Conservation (phyloP, 1,139 yeast genomes). For the Geotrichum fermentans region DNA sequence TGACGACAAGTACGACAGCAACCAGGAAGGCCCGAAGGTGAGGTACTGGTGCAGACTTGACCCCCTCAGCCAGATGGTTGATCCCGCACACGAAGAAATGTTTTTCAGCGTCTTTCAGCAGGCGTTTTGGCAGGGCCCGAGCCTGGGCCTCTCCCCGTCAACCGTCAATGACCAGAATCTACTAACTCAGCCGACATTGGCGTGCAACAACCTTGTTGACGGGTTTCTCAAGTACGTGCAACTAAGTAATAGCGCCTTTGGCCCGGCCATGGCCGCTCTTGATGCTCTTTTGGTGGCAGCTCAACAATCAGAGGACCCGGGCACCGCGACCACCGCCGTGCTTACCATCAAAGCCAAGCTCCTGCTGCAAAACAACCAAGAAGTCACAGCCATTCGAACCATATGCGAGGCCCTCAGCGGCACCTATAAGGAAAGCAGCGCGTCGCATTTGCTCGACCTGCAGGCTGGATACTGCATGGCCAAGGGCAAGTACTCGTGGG, state of each 20-base stretch:
- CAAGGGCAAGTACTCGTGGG: conserved; percentile 64
- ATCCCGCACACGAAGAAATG: conserved; percentile 41
- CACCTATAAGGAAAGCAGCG: conserved; percentile 7
- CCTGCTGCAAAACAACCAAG: conserved; percentile 62
- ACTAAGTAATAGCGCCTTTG: conserved; percentile 54
- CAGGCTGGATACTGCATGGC: conserved; percentile 69
- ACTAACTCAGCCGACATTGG: conserved; percentile 50
- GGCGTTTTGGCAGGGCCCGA: conserved; percentile 60
- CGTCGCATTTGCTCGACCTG: conserved; percentile 46
- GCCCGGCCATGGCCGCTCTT: conserved; percentile 53
- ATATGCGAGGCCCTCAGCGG: conserved; percentile 68
- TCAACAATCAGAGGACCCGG: conserved; percentile 43
- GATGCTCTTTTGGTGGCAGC: conserved; percentile 35
- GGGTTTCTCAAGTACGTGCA: conserved; percentile 62
- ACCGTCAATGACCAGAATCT: conserved; percentile 45
- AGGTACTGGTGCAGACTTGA: conserved; percentile 60
- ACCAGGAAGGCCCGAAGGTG: conserved; percentile 42
- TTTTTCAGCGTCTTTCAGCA: conserved; percentile 58
- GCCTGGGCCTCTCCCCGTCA: conserved; percentile 52
- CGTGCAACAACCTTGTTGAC: conserved; percentile 71
- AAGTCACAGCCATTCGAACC: conserved; percentile 66
- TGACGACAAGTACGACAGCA: conserved; percentile 56
- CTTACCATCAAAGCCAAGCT: conserved; percentile 51
- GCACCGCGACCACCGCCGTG: conserved; percentile 38
- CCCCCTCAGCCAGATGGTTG: conserved; percentile 46